A percentile compares a stretch with the other conserved stretches of the same genome.
Conservation (phyloP, 805 yeast species). For the Wickerhamiella spandovensis region DNA sequence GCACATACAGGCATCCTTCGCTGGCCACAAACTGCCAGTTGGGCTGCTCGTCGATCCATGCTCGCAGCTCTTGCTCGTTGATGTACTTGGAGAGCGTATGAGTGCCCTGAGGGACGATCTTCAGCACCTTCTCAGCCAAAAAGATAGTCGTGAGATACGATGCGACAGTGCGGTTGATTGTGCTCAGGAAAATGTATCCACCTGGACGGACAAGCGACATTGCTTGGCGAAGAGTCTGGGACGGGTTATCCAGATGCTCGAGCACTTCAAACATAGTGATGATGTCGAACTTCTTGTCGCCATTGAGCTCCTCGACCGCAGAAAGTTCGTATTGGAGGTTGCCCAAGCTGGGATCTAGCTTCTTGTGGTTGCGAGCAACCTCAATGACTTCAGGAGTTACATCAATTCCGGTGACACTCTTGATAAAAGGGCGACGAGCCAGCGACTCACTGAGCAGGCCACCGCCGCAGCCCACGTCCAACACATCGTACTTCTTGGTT, state of each 20-base stretch:
- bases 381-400: constrained; percentile 68
- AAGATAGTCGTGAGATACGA: constrained; percentile 90
- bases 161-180: constrained; percentile 77
- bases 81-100: constrained; percentile 82
- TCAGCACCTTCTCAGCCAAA: constrained; percentile 68
- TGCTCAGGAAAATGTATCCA: constrained; percentile 77
- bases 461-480: constrained; percentile 99
- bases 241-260: constrained; percentile 85
- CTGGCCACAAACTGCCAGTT: constrained; percentile 48
- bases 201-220: constrained; percentile 57
- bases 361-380: constrained; percentile 62
- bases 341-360: constrained; percentile 48
- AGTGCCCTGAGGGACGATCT: constrained; percentile 84
- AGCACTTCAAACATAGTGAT: constrained; percentile 88
- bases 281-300: constrained; percentile 45
- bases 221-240: constrained; percentile 56
- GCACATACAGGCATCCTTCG: constrained; percentile 74
- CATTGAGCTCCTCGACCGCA: constrained; percentile 46
- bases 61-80: constrained; percentile 53
- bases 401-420: constrained; percentile 68
- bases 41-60: constrained; percentile 42
- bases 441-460: constrained; percentile 81
- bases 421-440: constrained; percentile 54
- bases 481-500: constrained; percentile 40
- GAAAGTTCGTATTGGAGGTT: constrained; percentile 48